A percentile compares a stretch with the other conserved stretches of the same genome.
Evolutionary conservation across 2,329 filamentous ascomycete species (phyloP).

Genomic region (Neoscytalidium dimidiatum): DNA sequence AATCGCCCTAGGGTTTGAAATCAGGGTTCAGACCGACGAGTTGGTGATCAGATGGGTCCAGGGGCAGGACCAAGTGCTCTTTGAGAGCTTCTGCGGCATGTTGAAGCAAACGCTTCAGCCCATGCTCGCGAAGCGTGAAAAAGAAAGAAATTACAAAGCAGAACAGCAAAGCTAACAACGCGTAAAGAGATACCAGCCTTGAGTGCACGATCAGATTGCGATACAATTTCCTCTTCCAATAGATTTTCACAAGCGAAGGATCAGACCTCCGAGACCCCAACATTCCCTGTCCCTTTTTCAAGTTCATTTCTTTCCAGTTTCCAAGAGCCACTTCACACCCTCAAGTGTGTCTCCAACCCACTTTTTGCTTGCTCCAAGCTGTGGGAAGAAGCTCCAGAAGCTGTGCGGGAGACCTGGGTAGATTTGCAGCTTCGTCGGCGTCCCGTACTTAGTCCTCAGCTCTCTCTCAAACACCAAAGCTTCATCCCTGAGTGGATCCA

Average conservation of each 20-base stretch:
- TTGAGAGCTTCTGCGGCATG: slow-evolving; percentile 72
- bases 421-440: slow-evolving; percentile 48
- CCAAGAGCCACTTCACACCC: slow-evolving; percentile 8
- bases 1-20: slow-evolving; percentile 43
- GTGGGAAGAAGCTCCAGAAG: slow-evolving; percentile 38
- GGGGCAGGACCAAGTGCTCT: slow-evolving; percentile 71
- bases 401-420: slow-evolving; percentile 48
- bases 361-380: slow-evolving; percentile 28
- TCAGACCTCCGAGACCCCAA: background rate
- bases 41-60: slow-evolving; percentile 69
- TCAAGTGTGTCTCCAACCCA: slow-evolving; percentile 6
- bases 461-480: slow-evolving; percentile 54
- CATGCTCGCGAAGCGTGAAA: background rate
- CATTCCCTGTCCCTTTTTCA: background rate
- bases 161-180: slow-evolving; percentile 7
- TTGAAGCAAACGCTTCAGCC: slow-evolving; percentile 1
- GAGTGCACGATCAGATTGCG: background rate
- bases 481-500: slow-evolving; percentile 56
- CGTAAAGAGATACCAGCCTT: background rate
- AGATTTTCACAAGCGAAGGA: background rate
- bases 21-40: slow-evolving; percentile 28
- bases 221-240: background rate
- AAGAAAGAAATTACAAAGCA: slow-evolving; percentile 3
- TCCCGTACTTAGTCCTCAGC: slow-evolving; percentile 45
- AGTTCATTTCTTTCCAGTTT: background rate